Evolutionary conservation across 2,329 filamentous ascomycete genomes (phyloP), one percentile per base, ranked within the genome.

Genomic region (Aspergillus glaucus): DNA sequence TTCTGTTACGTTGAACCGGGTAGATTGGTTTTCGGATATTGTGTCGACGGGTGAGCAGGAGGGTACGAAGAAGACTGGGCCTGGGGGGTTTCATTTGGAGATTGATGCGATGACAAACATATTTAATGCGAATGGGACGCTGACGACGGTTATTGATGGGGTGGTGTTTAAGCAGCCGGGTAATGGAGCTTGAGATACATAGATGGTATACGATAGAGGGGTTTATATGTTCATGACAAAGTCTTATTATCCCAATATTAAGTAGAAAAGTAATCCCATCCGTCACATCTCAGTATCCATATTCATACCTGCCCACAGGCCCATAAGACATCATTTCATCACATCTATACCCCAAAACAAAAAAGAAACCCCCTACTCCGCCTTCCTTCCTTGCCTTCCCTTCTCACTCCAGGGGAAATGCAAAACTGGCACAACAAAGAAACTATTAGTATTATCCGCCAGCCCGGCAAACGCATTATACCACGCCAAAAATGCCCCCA

Each of bases 401-500:
- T 40, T 40, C 17, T 40, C 37, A 17, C 52, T 57, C 59, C 60
- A 61, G 1, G 58, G 54, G 46, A 63, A 60, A 41, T 60, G 56
- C 42, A 52, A 41, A n/a, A 63, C 57, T 30, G 58, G 57, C 32
- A 58, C 44, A 24, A 54, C 37, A 32, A 59, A 56, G 50, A 62
- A 60, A 41, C 55, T 56, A 24, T 79, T 79, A 51, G 68, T 72
- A 50, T 69, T 70, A 60, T 79, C 76, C n/a, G 75, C 75, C 52
- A 79, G 73, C 74, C 76, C 77, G 41, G 77, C 77, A 8, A 78
- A 65, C 3, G 75, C 75, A 50, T 78, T 77, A 62, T 79, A 79
- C 77, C 76, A 79, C 14, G 76, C 77, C 10, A 72, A 55, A 59
- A 79, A 79, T 0, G 76, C 76, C 14, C 76, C 76, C 42, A 79